Evolutionary conservation across 306 rosid species (phyloP), one percentile per base, ranked within the genome.

Genomic region (Phaseolus lunatus): DNA sequence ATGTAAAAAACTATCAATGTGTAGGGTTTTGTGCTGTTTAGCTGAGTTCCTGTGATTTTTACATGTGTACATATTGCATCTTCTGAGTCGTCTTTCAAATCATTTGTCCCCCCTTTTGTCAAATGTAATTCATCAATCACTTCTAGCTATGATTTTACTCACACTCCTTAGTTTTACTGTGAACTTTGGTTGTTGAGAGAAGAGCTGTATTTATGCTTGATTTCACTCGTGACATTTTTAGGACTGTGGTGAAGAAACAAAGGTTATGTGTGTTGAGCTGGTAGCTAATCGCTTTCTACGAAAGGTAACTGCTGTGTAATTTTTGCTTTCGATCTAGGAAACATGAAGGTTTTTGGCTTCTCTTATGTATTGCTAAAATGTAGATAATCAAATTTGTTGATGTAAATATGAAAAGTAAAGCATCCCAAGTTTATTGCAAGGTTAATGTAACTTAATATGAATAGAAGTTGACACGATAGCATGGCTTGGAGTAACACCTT

Each of bases 211-310:
- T 67, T 53, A 79, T 59, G 79, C 70, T 62, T 68, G 66, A 71
- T 65, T 76, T 84, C 5, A 3, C 66, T 49, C 54, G 22, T 78
- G 57, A n/a, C 78, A 64, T 81, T 78, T 81, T n/a, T 79, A 95
- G 99, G 92, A 82, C 72, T 35, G 74, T 65, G 83, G 24, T 19
- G 90, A 87, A 81, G 96, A 89, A 86, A 85, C 80, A 58, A 82
- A 78, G 84, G 88, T 90, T 69, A 88, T 95, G 91, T 92, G 97
- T 13, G 70, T 95, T 59, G 99, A 95, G 86, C 89, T 95, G 82
- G 91, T 92, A 48, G 98, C 96, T 49, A 95, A 95, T 87, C 96
- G 98, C 73, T 95, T 95, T 92, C 78, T 95, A 78, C 88, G 97
- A 26, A 95, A 86, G 97, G 97, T 95, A 88, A 67, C 80, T 54